Base-by-base conservation (phyloP, 306 rosid genomes). In the Benincasa hispida region DNA sequence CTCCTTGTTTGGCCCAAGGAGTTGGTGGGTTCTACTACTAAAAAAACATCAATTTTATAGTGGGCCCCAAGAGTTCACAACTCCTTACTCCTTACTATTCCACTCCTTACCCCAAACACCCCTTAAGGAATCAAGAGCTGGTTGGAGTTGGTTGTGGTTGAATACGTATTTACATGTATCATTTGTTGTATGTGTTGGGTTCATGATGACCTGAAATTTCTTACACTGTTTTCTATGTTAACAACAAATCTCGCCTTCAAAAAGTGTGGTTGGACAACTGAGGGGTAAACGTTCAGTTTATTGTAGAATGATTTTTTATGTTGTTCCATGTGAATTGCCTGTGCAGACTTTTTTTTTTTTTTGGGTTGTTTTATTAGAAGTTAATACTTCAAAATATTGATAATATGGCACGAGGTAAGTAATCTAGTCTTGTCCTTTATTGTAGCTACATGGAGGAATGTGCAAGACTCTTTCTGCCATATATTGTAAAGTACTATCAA, bases 401-500 rank as follows among this genome's bases (percentile, higher is more conserved):
- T 48, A 47, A 4, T 72, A 24, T 28, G 34, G 25, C 25, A 8
- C 34, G 24, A 11, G 59, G 25, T 25, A 27, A 48, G 17, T 72
- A 45, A 48, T 48, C 37, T 48, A 72, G 58, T 72, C 50, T 74
- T 56, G 34, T 81, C 87, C 74, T 63, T 74, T 80, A 34, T 42
- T 80, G 86, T 87, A 95, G 99, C 77, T 95, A 80, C 99, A 95
- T 79, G 92, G 96, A 86, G 90, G 89, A 69, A 86, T 92, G 98
- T 95, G 97, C 96, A 95, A 92, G 92, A 75, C 82, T 32, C 91
- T 95, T 65, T 89, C 99, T 80, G 76, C 87, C 75, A 80, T 85
- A 77, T 92, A 90, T 86, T 89, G 88, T 89, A 87, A 85, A 86
- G 83, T 92, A 65, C 74, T 90, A 84, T 85, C 93, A 37, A 75